Evolutionary conservation across 108 stramenopile genomes (phyloP), one percentile per base, ranked within the genome.

Genomic region (Cyclotella distinguenda): DNA sequence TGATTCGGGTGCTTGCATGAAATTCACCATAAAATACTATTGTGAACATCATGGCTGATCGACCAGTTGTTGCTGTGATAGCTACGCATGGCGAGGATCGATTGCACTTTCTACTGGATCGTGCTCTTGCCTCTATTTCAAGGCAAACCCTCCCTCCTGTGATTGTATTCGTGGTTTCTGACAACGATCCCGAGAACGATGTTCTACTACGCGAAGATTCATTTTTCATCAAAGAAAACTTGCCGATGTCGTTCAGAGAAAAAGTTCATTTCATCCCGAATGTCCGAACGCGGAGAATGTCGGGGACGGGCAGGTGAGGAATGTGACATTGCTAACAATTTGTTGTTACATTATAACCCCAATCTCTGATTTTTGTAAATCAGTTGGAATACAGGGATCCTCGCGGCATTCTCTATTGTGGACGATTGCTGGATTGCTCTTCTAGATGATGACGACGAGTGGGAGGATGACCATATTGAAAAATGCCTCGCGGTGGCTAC

Each of bases 361-460:
- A 6, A 1, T 48, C 46, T 18, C 46, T 9, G 10, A 3, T 48
- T 21, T 48, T 4, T 19, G 13, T 48, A 2, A 2, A 4, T 42
- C 40, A 48, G 46, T 48, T 48, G 46, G 59, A 60, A 60, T 19
- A 39, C 36, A 27, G 59, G 59, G 1, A 60, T 60, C 27, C 25
- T 43, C 16, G 45, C 42, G 16, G 59, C 59, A 1, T 40, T 42
- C 15, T 11, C 22, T 2, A 18, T 12, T 15, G 26, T 60, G 4
- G 40, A 60, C n/a, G 59, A 60, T 28, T 60, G 59, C 27, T 60
- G 59, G 59, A 25, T 60, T 10, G 59, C 59, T 1, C 40, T 60
- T 46, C 40, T 60, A 10, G 59, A 60, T 43, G 59, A 60, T 28
- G 59, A 60, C 40, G 59, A 60, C 9, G 59, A 60, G 38, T 60